Evolutionary conservation across 2,329 filamentous ascomycete genomes (phyloP), one percentile per base, ranked within the genome.

Genomic region (Colletotrichum cereale): DNA sequence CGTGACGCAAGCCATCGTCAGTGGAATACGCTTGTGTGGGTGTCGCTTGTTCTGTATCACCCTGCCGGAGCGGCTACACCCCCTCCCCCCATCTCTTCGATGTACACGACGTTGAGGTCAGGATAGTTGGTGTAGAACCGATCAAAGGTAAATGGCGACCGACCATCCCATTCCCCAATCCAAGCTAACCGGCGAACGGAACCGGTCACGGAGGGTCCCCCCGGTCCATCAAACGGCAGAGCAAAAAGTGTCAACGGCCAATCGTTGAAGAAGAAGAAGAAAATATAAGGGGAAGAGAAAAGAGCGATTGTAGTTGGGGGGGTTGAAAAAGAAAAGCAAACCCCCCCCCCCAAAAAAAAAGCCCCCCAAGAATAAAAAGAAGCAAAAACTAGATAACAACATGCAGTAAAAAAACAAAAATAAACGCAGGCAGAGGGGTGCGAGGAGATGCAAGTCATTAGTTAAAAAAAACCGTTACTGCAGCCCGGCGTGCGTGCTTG

Each of bases 1-100:
- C 68, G 68, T 71, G 68, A 71, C 57, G 68, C 68, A 71, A 71
- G 57, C 64, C 64, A 47, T 71, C 57, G 42, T 62, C 64, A 67
- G 60, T 62, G 52, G 64, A 40, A 67, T 58, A 67, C 64, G 64
- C 57, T 71, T 67, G 64, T 71, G 64, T 62, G 68, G 34, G 64
- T 58, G 64, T 67, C 50, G 67, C 42, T 50, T 50, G 24, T 36
- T 16, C 47, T 47, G 62, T 66, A 55, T 66, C 2, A 70, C 67
- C 8, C 14, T 44, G 29, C 26, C 44, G 36, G 53, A 55, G 52
- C 50, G 53, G 36, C 63, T 5, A 42, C 42, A 21, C 42, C 18
- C 42, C 18, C 8, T 8, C 42, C 42, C 40, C 24, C 29, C 34
- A n/a, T n/a, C n/a, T n/a, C n/a, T n/a, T 47, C 40, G 29, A 26